Percentiles rank a stretch among this genome's conserved stretches.
phyloP scores from a whole-genome alignment of 2,329 filamentous ascomycete species.

The Curvularia sp. region DNA sequence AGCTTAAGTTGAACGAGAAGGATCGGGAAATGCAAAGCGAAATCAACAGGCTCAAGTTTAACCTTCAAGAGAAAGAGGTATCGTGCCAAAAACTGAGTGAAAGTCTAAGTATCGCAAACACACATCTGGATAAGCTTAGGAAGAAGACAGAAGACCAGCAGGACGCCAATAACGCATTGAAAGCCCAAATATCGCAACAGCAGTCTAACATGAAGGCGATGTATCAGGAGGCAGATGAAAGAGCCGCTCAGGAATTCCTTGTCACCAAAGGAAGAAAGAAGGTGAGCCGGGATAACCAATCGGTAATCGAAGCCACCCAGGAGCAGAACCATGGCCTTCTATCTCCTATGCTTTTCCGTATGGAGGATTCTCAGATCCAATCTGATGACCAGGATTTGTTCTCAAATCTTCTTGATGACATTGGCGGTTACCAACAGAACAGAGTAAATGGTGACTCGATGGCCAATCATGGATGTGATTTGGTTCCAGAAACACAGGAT shows the following conservation, averaged over 20 bases:
- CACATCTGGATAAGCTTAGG: slow-evolving; percentile 13
- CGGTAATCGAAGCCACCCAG: slow-evolving; percentile 11
- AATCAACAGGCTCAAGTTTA: slow-evolving; percentile 22
- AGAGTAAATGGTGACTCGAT: slow-evolving; percentile 10
- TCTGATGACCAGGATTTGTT: slow-evolving; percentile 1
- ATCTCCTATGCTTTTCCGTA: background rate
- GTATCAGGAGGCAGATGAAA: slow-evolving; percentile 20
- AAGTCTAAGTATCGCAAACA: slow-evolving; percentile 18
- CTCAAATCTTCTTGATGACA: slow-evolving; percentile 11
- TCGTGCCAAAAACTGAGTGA: slow-evolving; percentile 4
- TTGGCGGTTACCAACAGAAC: slow-evolving; percentile 5
- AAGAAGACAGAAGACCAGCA: slow-evolving; percentile 13
- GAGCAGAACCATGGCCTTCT: background rate
- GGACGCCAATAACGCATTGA: slow-evolving; percentile 10
- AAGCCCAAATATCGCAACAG: slow-evolving; percentile 21
- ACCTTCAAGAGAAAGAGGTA: slow-evolving; percentile 25
- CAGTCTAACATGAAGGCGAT: slow-evolving; percentile 17
- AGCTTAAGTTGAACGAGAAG: slow-evolving; percentile 19
- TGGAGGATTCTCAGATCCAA: background rate
- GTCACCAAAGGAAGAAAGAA: slow-evolving; percentile 27
- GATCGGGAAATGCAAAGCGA: slow-evolving; percentile 23
- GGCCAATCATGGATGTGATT: slow-evolving; percentile 10
- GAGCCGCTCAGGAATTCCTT: slow-evolving; percentile 4
- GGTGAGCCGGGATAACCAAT: slow-evolving; percentile 28
- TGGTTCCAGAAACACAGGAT: slow-evolving; percentile 22